Evolutionary conservation across 805 yeast genomes (phyloP).

Genomic region (Barnettozyma vustinii): DNA sequence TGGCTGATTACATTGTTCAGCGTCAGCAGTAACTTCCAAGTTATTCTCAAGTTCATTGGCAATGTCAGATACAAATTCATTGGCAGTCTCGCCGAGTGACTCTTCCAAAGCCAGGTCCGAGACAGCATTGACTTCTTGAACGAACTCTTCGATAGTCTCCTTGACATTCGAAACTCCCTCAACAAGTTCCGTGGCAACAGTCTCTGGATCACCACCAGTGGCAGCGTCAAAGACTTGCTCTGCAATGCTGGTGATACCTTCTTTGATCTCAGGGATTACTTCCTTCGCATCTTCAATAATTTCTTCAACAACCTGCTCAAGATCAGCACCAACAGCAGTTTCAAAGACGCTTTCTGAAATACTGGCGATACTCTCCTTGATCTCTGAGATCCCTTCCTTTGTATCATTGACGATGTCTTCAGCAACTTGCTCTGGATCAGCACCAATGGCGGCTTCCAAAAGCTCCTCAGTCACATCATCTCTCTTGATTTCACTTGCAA

Average conservation of each 20-base stretch:
- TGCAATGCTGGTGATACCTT: not conserved
- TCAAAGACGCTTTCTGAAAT: not conserved
- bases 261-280: not conserved
- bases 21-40: not conserved
- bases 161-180: slow-evolving; percentile 1
- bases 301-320: not conserved
- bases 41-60: not conserved
- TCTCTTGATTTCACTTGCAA: not conserved
- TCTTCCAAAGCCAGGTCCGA: not conserved
- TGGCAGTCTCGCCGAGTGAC: not conserved
- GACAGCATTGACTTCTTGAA: not conserved
- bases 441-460: slow-evolving; percentile 14
- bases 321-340: not conserved
- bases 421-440: slow-evolving; percentile 8
- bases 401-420: not conserved
- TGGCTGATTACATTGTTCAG: not conserved
- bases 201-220: slow-evolving; percentile 9
- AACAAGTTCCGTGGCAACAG: not conserved
- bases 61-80: not conserved
- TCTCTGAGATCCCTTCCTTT: not conserved
- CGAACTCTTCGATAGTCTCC: not conserved
- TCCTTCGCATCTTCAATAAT: not conserved
- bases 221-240: slow-evolving; percentile 4
- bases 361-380: not conserved
- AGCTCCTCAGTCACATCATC: not conserved